Percentiles rank a stretch among this genome's conserved stretches.
Conservation (phyloP, 2,329 filamentous ascomycete genomes). For the Sclerotiophoma versabilis region DNA sequence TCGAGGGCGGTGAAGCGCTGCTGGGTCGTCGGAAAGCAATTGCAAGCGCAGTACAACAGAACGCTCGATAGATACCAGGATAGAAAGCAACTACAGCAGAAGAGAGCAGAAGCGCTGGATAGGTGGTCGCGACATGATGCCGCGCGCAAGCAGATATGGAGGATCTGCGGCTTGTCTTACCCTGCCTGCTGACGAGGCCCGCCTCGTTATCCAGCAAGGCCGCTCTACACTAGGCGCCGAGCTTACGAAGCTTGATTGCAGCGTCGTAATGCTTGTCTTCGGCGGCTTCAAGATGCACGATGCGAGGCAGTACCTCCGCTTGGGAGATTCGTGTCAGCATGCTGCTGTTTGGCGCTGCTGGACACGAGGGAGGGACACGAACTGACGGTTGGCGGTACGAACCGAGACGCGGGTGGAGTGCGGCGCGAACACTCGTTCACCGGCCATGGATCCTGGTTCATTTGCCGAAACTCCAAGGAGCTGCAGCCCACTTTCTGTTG, state of each 20-base stretch:
- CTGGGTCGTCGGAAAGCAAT: background rate
- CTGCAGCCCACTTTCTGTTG: no score
- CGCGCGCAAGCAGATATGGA: background rate
- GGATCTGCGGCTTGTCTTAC: background rate
- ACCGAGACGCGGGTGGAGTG: background rate
- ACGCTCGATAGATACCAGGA: background rate
- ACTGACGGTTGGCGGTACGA: background rate
- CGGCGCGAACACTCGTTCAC: no score
- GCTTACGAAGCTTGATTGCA: conserved; percentile 11
- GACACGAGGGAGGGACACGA: background rate
- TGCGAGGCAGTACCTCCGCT: background rate
- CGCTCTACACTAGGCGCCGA: background rate
- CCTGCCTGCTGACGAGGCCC: conserved; percentile 9
- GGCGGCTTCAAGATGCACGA: background rate
- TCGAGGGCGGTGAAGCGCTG: background rate
- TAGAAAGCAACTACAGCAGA: background rate
- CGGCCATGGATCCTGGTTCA: no score
- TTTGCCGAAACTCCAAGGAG: no score
- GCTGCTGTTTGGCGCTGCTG: background rate
- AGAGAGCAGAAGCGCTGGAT: background rate
- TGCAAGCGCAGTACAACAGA: background rate
- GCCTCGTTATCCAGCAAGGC: conserved; percentile 6
- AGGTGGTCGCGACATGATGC: background rate
- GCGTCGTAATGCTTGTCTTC: background rate
- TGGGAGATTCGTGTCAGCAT: no score